phyloP scores from a whole-genome alignment of 176 grass and related monocot species.

The Calamus simplicifolius region DNA sequence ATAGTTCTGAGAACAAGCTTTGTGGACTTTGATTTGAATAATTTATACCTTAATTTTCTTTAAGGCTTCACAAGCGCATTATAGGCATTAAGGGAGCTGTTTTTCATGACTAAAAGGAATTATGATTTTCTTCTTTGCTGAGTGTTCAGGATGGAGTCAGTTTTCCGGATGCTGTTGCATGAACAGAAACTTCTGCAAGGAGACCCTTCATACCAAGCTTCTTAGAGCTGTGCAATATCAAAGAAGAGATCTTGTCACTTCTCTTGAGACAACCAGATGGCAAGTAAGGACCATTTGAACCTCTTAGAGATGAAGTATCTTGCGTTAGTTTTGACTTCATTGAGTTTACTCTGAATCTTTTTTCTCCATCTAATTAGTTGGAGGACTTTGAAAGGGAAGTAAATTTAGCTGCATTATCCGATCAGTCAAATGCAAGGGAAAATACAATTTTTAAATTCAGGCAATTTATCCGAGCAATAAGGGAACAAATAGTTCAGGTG shows the following conservation, averaged over 20 bases:
- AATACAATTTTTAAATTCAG: conserved; percentile 83
- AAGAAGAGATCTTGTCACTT: conserved; percentile 62
- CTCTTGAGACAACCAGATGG: conserved; percentile 83
- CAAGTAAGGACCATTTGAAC: conserved; percentile 43
- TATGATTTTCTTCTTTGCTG: conserved; percentile 3
- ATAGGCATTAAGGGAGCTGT: no score
- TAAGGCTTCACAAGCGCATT: no score
- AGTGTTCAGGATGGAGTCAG: conserved; percentile 66
- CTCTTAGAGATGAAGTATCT: background rate
- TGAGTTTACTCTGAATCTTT: background rate
- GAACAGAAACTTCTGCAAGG: conserved; percentile 62
- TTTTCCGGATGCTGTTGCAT: conserved; percentile 61
- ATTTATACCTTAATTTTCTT: no score
- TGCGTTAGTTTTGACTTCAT: background rate
- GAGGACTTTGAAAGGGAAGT: conserved; percentile 89
- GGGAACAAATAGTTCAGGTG: conserved; percentile 53
- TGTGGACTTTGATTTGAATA: no score
- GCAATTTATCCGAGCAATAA: conserved; percentile 69
- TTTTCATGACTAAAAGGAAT: background rate
- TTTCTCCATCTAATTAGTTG: conserved; percentile 40
- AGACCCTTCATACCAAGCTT: conserved; percentile 35
- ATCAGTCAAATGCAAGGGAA: conserved; percentile 73
- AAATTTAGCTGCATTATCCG: conserved; percentile 48
- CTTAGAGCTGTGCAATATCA: conserved; percentile 36
- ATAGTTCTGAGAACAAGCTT: no score